Percentiles rank a stretch among this genome's conserved stretches.
Conservation (phyloP, 177 flowering plant species). For the Vitis hybrid region DNA sequence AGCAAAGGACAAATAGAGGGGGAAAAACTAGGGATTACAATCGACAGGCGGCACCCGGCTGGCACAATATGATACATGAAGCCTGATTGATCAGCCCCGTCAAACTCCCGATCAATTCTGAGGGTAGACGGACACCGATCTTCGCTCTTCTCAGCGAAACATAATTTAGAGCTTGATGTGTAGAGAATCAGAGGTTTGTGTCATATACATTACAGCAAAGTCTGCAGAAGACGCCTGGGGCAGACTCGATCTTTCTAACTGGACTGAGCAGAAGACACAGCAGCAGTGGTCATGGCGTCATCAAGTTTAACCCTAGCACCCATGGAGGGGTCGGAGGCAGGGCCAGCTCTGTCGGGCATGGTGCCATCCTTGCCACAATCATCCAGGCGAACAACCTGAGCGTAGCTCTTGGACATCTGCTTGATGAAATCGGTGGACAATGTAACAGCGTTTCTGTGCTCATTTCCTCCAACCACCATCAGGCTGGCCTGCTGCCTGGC, state of each 20-base stretch:
- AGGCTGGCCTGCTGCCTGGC: constrained; percentile 58
- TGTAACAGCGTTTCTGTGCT: constrained; percentile 24
- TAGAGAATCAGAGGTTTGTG: neutral
- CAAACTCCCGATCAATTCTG: neutral
- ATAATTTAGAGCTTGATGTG: neutral
- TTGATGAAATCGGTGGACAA: constrained; percentile 38
- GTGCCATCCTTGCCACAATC: constrained; percentile 38
- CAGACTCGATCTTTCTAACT: constrained; percentile 17
- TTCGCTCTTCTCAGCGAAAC: constrained; percentile 4
- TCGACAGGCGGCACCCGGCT: constrained; percentile 12
- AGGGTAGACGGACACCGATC: constrained; percentile 14
- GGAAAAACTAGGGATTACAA: constrained; percentile 13
- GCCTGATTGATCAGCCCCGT: neutral
- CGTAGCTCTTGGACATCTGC: constrained; percentile 60
- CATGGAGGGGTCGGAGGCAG: constrained; percentile 21
- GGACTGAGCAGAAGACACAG: constrained; percentile 23
- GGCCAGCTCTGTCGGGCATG: constrained; percentile 26
- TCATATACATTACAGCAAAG: constrained; percentile 12
- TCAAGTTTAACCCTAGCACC: constrained; percentile 25
- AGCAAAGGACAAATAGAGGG: too few relatives aligned
- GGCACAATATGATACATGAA: constrained; percentile 28
- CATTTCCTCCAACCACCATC: constrained; percentile 31
- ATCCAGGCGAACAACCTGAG: constrained; percentile 61
- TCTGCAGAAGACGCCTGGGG: neutral
- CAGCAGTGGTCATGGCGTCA: constrained; percentile 18